Base-by-base conservation (phyloP, 129 eudicot genomes). In the Flaveria sonorensis region DNA sequence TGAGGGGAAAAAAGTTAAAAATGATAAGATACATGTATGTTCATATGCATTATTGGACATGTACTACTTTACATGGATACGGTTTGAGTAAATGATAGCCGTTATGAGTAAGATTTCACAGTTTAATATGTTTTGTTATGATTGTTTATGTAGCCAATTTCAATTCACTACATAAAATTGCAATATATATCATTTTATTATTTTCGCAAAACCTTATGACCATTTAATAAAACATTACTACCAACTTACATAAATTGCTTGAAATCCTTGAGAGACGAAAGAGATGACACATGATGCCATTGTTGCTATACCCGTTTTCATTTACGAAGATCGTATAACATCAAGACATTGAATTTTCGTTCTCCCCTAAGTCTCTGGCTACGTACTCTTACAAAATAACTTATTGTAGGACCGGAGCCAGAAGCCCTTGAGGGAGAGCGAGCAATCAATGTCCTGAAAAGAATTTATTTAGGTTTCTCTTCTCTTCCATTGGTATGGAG, bases 351-450 rank as follows among this genome's bases (percentile, higher is more conserved):
- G 46, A 63, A 1, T 63, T 67, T 81, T 15, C 39, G 23, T 0
- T 45, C 76, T 68, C 70, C 65, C 45, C 63, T 13, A 51, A 30
- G 76, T 59, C 12, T 57, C 80, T n/a, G 60, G 56, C 70, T 56
- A 68, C 76, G 28, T 60, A 5, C 47, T 74, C 46, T 73, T 73
- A 73, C 4, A 16, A 21, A 36, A 10, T 66, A n/a, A 12, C 45
- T 68, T 13, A 13, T 63, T 74, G 23, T 69, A 81, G 74, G 64
- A 66, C 56, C 10, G 36, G 52, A 16, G 20, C 57, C 69, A 73
- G 85, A 85, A 85, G 88, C 88, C 88, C 74, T 81, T 81, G 85
- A 85, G 85, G 88, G 88, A 85, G 88, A 85, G 70, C 46, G 77
- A 81, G 51, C 68, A 81, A 51, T 79, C 85, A 77, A 77, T 72